These are phyloP conservation scores for Eucalyptus dawsonii DNA, from an alignment of 345 rosid genomes.

Conservation along the genomic window DNA sequence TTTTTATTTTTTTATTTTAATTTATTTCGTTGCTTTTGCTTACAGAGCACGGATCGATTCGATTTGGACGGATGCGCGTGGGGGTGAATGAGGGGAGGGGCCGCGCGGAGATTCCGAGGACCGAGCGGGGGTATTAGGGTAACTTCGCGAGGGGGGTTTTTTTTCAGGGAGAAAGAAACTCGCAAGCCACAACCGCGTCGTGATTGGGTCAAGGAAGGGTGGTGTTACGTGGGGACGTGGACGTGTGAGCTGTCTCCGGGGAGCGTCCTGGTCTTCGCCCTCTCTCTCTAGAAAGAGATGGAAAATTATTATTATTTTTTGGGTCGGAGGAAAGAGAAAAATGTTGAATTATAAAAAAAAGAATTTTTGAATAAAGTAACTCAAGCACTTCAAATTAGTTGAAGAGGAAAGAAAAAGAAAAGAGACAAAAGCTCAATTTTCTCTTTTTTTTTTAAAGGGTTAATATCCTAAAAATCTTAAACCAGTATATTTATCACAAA, in stretches of 20 bases:
- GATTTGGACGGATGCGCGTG: background rate
- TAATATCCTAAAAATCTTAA: rapidly evolving
- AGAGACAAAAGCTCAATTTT: too few species aligned
- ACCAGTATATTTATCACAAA: rapidly evolving
- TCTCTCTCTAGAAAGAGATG: background rate
- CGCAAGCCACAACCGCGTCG: background rate
- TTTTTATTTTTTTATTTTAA: background rate
- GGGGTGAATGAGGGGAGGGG: background rate
- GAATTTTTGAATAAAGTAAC: background rate
- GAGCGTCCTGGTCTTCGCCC: background rate
- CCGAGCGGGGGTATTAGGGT: background rate
- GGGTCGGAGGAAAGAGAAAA: background rate
- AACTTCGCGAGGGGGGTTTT: background rate
- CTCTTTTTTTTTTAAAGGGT: rapidly evolving
- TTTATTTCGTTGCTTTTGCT: background rate
- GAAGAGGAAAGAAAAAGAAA: too few species aligned
- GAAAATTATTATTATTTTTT: background rate
- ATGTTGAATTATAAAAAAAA: background rate
- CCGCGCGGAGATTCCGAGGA: background rate
- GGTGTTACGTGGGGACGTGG: background rate
- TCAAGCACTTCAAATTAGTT: background rate
- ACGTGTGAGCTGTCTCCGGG: background rate
- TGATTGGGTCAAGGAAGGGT: background rate
- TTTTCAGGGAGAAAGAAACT: background rate
- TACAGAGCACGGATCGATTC: background rate